Percentiles rank a stretch among this genome's conserved stretches.
Evolutionary conservation across 768 basidiomycete species (phyloP).

Genomic region (Lactarius akahatsu): DNA sequence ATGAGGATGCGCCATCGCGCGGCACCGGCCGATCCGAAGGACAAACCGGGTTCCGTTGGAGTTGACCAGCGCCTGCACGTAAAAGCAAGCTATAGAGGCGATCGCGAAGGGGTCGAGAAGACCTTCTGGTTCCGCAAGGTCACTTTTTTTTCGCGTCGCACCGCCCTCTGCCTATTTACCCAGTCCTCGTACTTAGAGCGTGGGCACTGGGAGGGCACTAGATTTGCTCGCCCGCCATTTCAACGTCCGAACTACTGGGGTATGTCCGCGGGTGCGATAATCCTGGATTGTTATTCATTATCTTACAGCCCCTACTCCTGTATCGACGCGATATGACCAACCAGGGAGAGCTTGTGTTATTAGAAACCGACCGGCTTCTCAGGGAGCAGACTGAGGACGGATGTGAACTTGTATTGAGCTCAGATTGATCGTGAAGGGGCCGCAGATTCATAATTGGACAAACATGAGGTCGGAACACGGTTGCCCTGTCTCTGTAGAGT

Average conservation of each 20-base stretch:
- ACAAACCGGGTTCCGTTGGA: slow-evolving; percentile 46
- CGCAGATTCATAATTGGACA: background rate
- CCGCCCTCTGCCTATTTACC: background rate
- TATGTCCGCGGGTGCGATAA: slow-evolving; percentile 25
- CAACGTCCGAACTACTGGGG: slow-evolving; percentile 31
- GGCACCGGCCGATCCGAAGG: slow-evolving; percentile 57
- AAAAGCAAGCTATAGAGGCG: slow-evolving; percentile 39
- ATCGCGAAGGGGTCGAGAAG: slow-evolving; percentile 40
- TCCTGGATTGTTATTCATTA: slow-evolving; percentile 28
- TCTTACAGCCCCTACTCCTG: slow-evolving; percentile 45
- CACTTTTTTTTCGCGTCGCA: slow-evolving; percentile 22
- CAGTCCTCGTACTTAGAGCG: slow-evolving; percentile 40
- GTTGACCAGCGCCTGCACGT: slow-evolving; percentile 61
- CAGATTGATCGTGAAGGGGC: background rate
- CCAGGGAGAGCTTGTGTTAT: slow-evolving; percentile 33
- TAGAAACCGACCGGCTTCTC: slow-evolving; percentile 52
- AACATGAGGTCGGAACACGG: background rate
- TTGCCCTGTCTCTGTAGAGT: background rate
- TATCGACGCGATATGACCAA: slow-evolving; percentile 29
- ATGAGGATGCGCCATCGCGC: slow-evolving; percentile 80
- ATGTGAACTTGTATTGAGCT: slow-evolving; percentile 31
- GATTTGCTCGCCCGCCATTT: slow-evolving; percentile 51
- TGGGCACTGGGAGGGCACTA: slow-evolving; percentile 59
- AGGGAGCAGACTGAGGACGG: slow-evolving; percentile 57
- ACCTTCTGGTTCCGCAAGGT: slow-evolving; percentile 77